A percentile compares a stretch with the other conserved stretches of the same genome.
Evolutionary conservation across 2,329 filamentous ascomycete species (phyloP).

Genomic region (Hirsutella rhossiliensis): DNA sequence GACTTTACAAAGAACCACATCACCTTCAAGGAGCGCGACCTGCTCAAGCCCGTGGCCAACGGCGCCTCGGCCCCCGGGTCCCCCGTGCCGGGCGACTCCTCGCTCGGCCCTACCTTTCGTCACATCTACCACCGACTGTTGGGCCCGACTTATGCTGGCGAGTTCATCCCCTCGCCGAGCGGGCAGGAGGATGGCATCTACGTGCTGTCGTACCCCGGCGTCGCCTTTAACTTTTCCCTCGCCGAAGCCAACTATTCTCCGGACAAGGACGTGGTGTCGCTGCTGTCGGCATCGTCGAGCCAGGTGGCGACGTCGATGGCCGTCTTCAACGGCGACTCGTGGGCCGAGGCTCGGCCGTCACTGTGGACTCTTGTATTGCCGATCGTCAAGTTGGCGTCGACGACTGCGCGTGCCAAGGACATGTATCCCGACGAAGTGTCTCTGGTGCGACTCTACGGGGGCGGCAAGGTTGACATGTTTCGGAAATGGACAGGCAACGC

Average conservation of each 20-base stretch:
- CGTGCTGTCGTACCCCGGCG: constrained; percentile 84
- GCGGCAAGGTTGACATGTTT: constrained; percentile 65
- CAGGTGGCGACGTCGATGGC: constrained; percentile 77
- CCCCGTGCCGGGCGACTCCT: constrained; percentile 18
- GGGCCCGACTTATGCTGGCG: constrained; percentile 85
- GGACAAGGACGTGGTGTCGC: constrained; percentile 68
- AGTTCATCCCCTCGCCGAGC: constrained; percentile 62
- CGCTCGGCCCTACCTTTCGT: constrained; percentile 61
- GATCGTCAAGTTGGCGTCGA: constrained; percentile 59
- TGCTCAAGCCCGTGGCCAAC: constrained; percentile 49
- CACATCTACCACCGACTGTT: constrained; percentile 91
- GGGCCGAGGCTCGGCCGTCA: constrained; percentile 67
- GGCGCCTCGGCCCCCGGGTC: constrained; percentile 21
- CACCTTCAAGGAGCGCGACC: constrained; percentile 67
- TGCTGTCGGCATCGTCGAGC: constrained; percentile 68
- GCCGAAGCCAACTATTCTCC: constrained; percentile 63
- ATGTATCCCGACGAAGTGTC: constrained; percentile 83
- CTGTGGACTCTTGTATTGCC: constrained; percentile 67
- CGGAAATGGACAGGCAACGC: constrained; percentile 56
- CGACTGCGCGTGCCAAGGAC: constrained; percentile 62
- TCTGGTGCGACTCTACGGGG: constrained; percentile 63
- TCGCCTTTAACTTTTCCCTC: constrained; percentile 85
- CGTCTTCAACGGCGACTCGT: constrained; percentile 80
- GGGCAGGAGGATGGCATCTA: constrained; percentile 58
- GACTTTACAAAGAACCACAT: constrained; percentile 82